phyloP scores from a whole-genome alignment of 768 basidiomycete genomes.

The Mycena belliarum region DNA sequence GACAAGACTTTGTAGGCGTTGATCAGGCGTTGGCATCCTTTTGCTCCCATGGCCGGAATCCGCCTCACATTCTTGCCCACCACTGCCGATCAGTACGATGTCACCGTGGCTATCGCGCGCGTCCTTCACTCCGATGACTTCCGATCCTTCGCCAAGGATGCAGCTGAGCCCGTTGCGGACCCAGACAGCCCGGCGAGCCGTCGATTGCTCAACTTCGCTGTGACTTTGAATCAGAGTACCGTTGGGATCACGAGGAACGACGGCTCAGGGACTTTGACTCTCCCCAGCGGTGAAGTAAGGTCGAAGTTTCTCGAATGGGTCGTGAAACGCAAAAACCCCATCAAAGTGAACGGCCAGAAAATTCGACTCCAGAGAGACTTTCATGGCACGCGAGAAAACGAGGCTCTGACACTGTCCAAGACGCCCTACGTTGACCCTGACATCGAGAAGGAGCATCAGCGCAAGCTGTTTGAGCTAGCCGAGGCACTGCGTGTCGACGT shows the following conservation, averaged over 20 bases:
- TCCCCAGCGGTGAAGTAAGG: conserved; percentile 42
- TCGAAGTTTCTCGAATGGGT: conserved; percentile 49
- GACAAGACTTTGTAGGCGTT: too few species aligned
- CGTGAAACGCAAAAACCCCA: conserved; percentile 33
- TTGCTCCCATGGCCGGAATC: conserved; percentile 35
- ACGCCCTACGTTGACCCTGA: conserved; percentile 58
- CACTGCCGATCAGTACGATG: conserved; percentile 51
- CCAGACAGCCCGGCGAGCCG: conserved; percentile 34
- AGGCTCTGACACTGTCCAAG: conserved; percentile 45
- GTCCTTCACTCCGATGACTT: conserved; percentile 62
- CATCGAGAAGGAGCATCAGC: conserved; percentile 49
- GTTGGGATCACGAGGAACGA: conserved; percentile 56
- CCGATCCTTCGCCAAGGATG: conserved; percentile 17
- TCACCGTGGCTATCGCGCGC: conserved; percentile 55
- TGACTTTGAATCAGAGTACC: conserved; percentile 43
- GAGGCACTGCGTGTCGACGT: conserved; percentile 55
- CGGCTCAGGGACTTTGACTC: conserved; percentile 37
- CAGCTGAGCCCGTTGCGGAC: neutral
- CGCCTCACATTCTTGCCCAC: conserved; percentile 37
- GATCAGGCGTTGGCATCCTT: too few species aligned
- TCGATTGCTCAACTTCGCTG: conserved; percentile 57
- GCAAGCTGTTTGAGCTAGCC: conserved; percentile 45
- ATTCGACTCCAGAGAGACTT: conserved; percentile 34
- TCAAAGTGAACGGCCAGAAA: conserved; percentile 43
- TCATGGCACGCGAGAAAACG: neutral